Conservation (phyloP, 108 stramenopile genomes). For the Aurantiochytrium sp. region DNA sequence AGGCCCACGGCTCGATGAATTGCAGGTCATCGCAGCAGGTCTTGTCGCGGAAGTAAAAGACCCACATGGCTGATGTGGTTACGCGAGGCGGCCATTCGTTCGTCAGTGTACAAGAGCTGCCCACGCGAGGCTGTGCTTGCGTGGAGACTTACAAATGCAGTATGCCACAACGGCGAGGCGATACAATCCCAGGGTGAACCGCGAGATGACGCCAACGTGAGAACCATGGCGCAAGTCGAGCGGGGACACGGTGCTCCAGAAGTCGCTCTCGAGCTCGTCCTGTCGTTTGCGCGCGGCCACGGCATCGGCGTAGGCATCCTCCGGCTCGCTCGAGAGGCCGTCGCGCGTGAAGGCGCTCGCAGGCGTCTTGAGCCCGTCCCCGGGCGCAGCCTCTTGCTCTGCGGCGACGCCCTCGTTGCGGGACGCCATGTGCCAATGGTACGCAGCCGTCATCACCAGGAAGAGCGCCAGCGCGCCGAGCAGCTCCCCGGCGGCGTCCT, state of each 20-base stretch:
- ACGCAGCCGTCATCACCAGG: not conserved
- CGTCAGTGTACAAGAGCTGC: no score
- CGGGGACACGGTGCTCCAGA: not conserved
- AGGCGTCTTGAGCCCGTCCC: not conserved
- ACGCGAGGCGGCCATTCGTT: no score
- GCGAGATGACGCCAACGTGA: not conserved
- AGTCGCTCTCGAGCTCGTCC: not conserved
- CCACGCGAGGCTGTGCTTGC: no score
- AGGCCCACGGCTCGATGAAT: not conserved
- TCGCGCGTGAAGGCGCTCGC: not conserved
- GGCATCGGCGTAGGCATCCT: not conserved
- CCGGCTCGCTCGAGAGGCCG: not conserved
- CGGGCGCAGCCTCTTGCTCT: not conserved
- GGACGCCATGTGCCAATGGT: not conserved
- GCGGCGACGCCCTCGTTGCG: not conserved
- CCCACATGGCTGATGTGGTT: not conserved
- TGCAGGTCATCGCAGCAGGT: not conserved
- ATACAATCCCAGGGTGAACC: not conserved
- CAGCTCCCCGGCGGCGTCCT: not conserved
- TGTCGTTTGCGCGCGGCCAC: not conserved
- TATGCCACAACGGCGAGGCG: not conserved
- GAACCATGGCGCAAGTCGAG: slow-evolving; percentile 15
- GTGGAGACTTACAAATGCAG: not conserved
- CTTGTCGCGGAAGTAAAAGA: not conserved
- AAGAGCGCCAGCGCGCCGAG: not conserved